Conservation (phyloP, 495 filamentous ascomycete species). For the Opeltia flavorubescens region DNA sequence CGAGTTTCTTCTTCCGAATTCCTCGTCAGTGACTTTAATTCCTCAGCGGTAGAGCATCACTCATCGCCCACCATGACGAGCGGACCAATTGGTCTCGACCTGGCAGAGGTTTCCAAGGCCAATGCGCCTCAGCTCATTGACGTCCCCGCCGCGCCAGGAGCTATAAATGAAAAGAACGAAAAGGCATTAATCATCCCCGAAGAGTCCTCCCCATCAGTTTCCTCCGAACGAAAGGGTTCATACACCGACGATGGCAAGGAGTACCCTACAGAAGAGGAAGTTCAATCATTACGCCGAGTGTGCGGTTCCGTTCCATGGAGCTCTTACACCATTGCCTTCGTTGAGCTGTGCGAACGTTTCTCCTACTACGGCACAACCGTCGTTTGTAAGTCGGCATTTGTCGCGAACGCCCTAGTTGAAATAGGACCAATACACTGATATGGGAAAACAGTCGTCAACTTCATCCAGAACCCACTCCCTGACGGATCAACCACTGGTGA, state of each 20-base stretch:
- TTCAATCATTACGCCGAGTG: slow-evolving; percentile 47
- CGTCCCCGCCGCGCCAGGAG: slow-evolving; percentile 4
- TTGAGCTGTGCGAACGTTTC: slow-evolving; percentile 55
- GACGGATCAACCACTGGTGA: slow-evolving; percentile 45
- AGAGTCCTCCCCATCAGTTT: background rate
- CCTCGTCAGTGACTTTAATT: no score
- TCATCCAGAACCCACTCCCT: slow-evolving; percentile 54
- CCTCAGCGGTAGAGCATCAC: background rate
- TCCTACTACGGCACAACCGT: slow-evolving; percentile 48
- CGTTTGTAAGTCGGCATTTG: slow-evolving; percentile 26
- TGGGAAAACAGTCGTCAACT: slow-evolving; percentile 37
- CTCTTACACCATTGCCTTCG: slow-evolving; percentile 53
- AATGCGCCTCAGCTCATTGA: slow-evolving; percentile 6
- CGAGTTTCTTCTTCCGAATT: no score
- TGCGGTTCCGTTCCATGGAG: slow-evolving; percentile 49
- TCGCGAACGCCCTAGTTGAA: background rate
- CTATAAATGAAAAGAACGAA: slow-evolving; percentile 5
- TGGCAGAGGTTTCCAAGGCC: slow-evolving; percentile 6
- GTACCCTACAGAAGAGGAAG: slow-evolving; percentile 44
- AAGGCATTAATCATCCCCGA: background rate
- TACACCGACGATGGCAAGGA: slow-evolving; percentile 7
- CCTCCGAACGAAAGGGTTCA: background rate
- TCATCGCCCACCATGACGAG: slow-evolving; percentile 5
- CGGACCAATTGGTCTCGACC: slow-evolving; percentile 4
- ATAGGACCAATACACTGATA: background rate